Base-by-base conservation (phyloP, 306 rosid genomes). In the Nissolia schottii region DNA sequence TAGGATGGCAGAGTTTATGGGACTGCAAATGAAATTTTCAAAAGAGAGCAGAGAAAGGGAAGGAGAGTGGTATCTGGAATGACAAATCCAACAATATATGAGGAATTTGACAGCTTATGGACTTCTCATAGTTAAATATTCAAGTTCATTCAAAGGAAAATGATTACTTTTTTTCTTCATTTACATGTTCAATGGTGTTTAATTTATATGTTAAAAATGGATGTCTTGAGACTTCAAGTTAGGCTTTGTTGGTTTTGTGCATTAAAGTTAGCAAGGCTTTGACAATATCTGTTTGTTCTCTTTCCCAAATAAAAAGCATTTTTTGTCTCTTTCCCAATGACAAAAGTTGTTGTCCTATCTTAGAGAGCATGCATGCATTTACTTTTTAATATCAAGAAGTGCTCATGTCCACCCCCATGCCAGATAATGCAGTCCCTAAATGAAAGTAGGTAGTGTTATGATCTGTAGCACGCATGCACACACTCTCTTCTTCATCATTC, bases 341-440 rank as follows among this genome's bases (percentile, higher is more conserved):
- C 55, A 77, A 58, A 74, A 60, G 51, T 1, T 73, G 73, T 56
- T 56, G 7, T 78, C 22, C 55, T 41, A 28, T 56, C 43, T 23
- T 79, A 31, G 92, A 93, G 96, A 87, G n/a, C n/a, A n/a, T n/a
- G 50, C 1, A 14, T 25, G 94, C 96, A 40, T 86, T 74, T 87
- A 85, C 90, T 27, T 93, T 90, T 80, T 97, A 90, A 56, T 93
- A 83, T 86, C 86, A 97, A 71, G 96, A 93, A 67, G 89, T 85
- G 76, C 73, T 64, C 46, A 31, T 14, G 41, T 77, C 85, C 31
- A 43, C 74, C 19, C 45, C 80, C 4, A 15, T 41, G 55, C 77
- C 78, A 16, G 89, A 80, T 34, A 88, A 79, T 76, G 79, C 79
- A 22, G 75, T 66, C 75, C 75, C 85, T 29, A 93, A 93, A 86